Evolutionary conservation across 305 asterid species (phyloP), one percentile per base, ranked within the genome.

Genomic region (Fraxinus xanthoxyloides): DNA sequence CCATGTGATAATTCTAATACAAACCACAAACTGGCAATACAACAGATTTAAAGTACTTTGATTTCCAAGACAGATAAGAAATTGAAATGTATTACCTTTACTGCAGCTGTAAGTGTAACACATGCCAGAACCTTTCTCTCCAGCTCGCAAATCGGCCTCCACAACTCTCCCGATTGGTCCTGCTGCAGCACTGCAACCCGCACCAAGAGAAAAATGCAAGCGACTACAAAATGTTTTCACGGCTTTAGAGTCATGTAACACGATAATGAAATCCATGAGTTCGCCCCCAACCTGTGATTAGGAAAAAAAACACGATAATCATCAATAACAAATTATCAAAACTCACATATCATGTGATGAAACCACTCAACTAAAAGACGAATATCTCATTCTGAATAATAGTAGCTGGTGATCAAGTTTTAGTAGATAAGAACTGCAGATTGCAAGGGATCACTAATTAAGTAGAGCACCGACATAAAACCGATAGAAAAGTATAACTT

Each of bases 121-220:
- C 92, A 96, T 90, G 90, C 99, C 99, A 75, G 98, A 94, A 80
- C 99, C 99, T 83, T 87, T 94, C 51, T 96, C 99, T 80, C 98
- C 99, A 83, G 98, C 99, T 85, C 98, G 91, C 82, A 96, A 26
- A 89, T 96, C 99, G 77, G 98, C 99, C 91, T 96, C 99, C 31
- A 93, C 85, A 75, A 92, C 99, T 86, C 99, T 96, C 82, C 99
- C 99, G 80, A 94, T 26, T 56, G 99, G 98, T 78, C 99, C 99
- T 54, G 98, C 99, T 61, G 98, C 98, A 87, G 95, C 99, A 90
- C 99, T 96, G 87, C 98, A 94, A 80, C 99, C 99, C 35, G 99
- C 99, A 79, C 99, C 99, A 78, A 96, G 95, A 88, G 99, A 94
- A 88, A 94, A 90, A 77, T 90, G 94, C 91, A 90, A 80, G 82